Evolutionary conservation across 2,329 filamentous ascomycete genomes (phyloP).

Genomic region (Aspergillus pseudotamarii): DNA sequence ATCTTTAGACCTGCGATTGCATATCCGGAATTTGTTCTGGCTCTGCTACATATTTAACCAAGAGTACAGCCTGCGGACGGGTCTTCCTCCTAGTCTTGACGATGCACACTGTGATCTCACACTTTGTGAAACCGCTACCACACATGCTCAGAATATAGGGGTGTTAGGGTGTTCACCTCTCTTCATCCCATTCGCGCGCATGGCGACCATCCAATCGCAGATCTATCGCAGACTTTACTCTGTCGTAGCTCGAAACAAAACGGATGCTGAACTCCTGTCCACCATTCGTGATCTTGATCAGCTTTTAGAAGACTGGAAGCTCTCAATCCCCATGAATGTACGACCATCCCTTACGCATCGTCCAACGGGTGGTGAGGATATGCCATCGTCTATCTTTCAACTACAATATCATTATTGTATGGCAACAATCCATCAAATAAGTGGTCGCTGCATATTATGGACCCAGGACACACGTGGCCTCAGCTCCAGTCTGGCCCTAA

Average conservation of each 20-base stretch:
- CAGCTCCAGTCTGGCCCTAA: slow-evolving; percentile 14
- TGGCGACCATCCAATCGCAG: slow-evolving; percentile 11
- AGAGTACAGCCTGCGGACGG: slow-evolving; percentile 12
- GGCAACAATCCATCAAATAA: slow-evolving; percentile 17
- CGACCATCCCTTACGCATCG: slow-evolving; percentile 2
- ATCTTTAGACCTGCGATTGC: not conserved
- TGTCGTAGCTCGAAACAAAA: slow-evolving; percentile 2
- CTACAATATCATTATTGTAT: slow-evolving; percentile 18
- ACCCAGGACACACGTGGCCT: slow-evolving; percentile 8
- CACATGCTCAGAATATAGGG: not conserved
- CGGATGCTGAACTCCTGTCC: slow-evolving; percentile 10
- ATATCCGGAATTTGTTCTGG: slow-evolving; percentile 16
- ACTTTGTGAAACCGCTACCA: not conserved
- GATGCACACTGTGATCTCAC: slow-evolving; percentile 12
- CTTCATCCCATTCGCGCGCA: slow-evolving; percentile 4
- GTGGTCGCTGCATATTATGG: slow-evolving; percentile 15
- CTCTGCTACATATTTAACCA: slow-evolving; percentile 11
- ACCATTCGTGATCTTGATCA: slow-evolving; percentile 14
- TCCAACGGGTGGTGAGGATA: not conserved
- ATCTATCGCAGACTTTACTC: slow-evolving; percentile 13
- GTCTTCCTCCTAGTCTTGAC: slow-evolving; percentile 11
- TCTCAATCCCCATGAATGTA: slow-evolving; percentile 7
- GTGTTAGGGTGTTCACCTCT: not conserved
- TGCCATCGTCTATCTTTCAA: slow-evolving; percentile 6
- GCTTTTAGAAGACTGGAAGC: slow-evolving; percentile 12